A percentile compares a stretch with the other conserved stretches of the same genome.
phyloP scores from a whole-genome alignment of 1,139 yeast genomes.

The Candida sp. region DNA sequence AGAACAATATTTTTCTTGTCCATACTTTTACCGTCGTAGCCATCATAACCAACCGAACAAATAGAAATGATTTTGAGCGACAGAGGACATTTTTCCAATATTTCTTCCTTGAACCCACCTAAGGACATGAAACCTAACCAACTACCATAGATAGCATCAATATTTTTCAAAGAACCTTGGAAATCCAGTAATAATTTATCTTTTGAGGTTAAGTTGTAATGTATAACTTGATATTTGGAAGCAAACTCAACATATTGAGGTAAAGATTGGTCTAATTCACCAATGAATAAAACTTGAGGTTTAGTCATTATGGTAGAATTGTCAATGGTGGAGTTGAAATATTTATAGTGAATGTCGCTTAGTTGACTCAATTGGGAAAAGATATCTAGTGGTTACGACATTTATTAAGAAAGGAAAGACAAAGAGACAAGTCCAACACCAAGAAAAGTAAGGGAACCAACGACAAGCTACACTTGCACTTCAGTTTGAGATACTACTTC shows the following conservation, averaged over 20 bases:
- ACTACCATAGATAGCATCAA: slow-evolving; percentile 61
- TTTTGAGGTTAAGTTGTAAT: slow-evolving; percentile 35
- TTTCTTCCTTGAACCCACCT: slow-evolving; percentile 48
- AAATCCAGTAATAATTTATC: slow-evolving; percentile 38
- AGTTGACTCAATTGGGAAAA: not conserved
- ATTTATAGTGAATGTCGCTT: not conserved
- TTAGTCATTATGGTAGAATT: slow-evolving; percentile 6
- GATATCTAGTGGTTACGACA: not conserved
- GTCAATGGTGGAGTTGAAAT: not conserved
- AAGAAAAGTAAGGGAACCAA: too few species aligned
- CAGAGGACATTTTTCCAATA: slow-evolving; percentile 52
- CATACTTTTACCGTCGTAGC: slow-evolving; percentile 45
- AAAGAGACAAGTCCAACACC: too few species aligned
- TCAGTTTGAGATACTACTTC: too few species aligned
- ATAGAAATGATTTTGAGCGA: slow-evolving; percentile 54
- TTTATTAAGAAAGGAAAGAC: not conserved
- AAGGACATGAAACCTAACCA: slow-evolving; percentile 54
- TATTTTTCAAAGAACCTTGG: slow-evolving; percentile 27
- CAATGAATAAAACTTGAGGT: slow-evolving; percentile 44
- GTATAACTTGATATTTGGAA: slow-evolving; percentile 41
- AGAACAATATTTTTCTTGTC: slow-evolving; percentile 43
- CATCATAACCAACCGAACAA: slow-evolving; percentile 73
- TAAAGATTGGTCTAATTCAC: slow-evolving; percentile 35
- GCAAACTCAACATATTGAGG: slow-evolving; percentile 35
- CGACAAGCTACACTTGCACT: too few species aligned